These are phyloP conservation scores for Solanum sejunctum DNA, from an alignment of 257 asterid genomes.

Conservation along the genomic window DNA sequence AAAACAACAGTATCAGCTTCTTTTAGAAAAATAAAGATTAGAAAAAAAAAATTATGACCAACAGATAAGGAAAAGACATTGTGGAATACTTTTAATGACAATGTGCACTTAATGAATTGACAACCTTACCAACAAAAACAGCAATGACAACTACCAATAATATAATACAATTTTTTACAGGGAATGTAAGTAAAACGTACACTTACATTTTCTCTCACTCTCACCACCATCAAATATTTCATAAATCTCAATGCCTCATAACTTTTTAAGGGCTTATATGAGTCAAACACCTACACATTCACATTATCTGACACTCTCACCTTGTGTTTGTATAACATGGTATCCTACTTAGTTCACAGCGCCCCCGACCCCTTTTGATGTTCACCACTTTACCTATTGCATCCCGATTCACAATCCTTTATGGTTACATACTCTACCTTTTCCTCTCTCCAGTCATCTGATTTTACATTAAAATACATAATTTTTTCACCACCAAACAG, in stretches of 20 bases:
- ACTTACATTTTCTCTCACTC: background rate
- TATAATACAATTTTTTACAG: background rate
- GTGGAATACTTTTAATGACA: background rate
- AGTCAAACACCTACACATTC: background rate
- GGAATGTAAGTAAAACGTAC: background rate
- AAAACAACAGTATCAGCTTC: background rate
- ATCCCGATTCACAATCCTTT: background rate
- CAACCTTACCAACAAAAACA: background rate
- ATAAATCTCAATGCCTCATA: background rate
- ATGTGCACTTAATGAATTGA: background rate
- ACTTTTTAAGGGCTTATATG: background rate
- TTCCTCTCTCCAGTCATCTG: background rate
- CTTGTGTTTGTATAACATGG: background rate
- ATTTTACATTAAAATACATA: background rate
- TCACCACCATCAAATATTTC: background rate
- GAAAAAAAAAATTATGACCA: too few species aligned
- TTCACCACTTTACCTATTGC: background rate
- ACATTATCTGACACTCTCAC: background rate
- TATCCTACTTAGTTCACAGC: background rate
- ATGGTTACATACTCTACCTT: background rate
- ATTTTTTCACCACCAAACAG: background rate
- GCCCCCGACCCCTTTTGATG: background rate
- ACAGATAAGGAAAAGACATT: background rate
- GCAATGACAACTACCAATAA: background rate
- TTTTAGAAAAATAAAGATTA: background rate